phyloP scores from a whole-genome alignment of 2,329 filamentous ascomycete genomes.

The Colletotrichum lentis region DNA sequence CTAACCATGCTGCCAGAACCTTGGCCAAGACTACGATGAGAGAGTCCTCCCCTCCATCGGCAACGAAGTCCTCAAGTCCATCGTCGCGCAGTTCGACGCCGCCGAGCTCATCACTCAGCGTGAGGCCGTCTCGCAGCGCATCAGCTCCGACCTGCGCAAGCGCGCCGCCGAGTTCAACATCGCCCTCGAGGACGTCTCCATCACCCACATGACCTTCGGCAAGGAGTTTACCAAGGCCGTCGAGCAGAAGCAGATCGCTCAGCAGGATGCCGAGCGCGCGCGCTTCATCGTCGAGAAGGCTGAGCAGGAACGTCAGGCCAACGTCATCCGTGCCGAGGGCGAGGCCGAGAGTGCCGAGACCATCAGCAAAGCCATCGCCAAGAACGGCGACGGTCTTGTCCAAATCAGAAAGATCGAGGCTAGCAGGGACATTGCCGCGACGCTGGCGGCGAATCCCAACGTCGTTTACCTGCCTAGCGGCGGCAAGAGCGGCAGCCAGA shows the following conservation, averaged over 20 bases:
- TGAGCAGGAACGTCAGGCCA: conserved; percentile 98
- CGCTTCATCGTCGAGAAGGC: conserved; percentile 98
- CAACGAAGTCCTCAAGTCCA: conserved; percentile 98
- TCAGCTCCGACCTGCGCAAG: conserved; percentile 89
- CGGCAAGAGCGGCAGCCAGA: conserved; percentile 69
- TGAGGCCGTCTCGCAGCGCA: conserved; percentile 94
- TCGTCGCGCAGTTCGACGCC: conserved; percentile 98
- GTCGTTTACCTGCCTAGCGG: conserved; percentile 87
- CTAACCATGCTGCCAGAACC: conserved; percentile 69
- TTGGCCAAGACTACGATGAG: conserved; percentile 98
- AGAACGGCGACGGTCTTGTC: conserved; percentile 90
- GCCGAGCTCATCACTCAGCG: conserved; percentile 98
- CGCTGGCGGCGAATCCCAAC: conserved; percentile 88
- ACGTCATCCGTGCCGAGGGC: conserved; percentile 97
- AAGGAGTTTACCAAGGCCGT: conserved; percentile 98
- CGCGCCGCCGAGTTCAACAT: conserved; percentile 99
- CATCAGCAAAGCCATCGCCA: conserved; percentile 91
- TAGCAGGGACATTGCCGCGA: conserved; percentile 92
- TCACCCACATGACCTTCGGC: conserved; percentile 99
- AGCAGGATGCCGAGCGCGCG: conserved; percentile 97
- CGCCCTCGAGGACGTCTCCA: conserved; percentile 96
- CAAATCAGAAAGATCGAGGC: conserved; percentile 98
- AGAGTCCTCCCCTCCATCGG: conserved; percentile 97
- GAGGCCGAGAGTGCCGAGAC: conserved; percentile 97
- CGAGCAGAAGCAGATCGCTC: conserved; percentile 99